Evolutionary conservation across 495 filamentous ascomycete genomes (phyloP), one percentile per base, ranked within the genome.

Genomic region (Daldinia bambusicola): DNA sequence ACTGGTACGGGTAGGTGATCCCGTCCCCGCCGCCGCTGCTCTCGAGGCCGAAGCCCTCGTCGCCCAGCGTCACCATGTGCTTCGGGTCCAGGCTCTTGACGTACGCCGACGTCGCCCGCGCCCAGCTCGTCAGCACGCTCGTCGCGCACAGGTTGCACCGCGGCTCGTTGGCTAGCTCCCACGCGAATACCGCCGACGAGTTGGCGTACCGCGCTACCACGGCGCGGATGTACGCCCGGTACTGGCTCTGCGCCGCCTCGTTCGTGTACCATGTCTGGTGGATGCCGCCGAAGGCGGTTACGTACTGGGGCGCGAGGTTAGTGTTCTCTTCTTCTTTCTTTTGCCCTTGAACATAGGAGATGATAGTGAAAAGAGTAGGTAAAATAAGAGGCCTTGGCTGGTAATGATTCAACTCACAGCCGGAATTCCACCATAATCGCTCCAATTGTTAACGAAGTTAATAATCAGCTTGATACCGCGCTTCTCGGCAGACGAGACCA

Each of bases 391-490:
- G 34, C 34, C 10, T 22, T 48, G 3, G 4, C 22, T 48, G 9
- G 16, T 20, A 48, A 48, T 0, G 20, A 48, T 36, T 36, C 9
- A 36, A 74, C 76, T 67, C 38, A 71, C 66, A 51, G 74, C 74
- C 5, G 38, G 31, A 22, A 79, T 78, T n/a, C 81, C 84, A n/a
- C 83, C 85, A 30, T 86, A 87, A 51, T 85, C 84, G 30, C 77
- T 76, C 85, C 85, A 87, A 72, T 87, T 87, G 69, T 87, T 87
- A 26, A 83, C 84, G 55, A 84, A 74, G 31, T 82, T 76, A 13
- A 83, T 75, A n/a, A 91, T 82, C 16, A 91, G 79, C 76, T 91
- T 89, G 61, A 89, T 83, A 10, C 85, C 86, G 22, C 79, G 78
- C 61, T 84, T 82, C 67, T 85, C 82, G 1, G 89, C 90, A 2